These are phyloP conservation scores for Penicillium mononematosum DNA, from an alignment of 495 filamentous ascomycete species.

Conservation along the genomic window DNA sequence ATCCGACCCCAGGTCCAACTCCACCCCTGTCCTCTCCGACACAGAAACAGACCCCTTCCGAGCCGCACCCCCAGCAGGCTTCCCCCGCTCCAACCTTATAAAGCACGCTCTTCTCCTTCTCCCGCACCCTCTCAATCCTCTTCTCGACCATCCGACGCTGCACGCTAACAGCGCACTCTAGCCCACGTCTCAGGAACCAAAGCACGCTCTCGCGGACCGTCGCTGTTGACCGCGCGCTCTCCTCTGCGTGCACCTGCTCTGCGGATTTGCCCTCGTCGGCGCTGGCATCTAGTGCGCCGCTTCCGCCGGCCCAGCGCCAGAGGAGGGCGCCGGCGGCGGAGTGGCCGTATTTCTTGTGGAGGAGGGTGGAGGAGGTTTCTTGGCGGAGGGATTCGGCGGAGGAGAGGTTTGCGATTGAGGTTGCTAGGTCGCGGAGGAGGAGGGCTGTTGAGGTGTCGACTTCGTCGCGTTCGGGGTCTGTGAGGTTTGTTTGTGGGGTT, in stretches of 20 bases:
- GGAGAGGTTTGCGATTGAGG: conserved; percentile 70
- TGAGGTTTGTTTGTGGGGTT: conserved; percentile 46
- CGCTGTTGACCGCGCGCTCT: conserved; percentile 54
- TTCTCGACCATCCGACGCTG: conserved; percentile 92
- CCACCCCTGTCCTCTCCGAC: neutral
- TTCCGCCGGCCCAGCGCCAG: conserved; percentile 71
- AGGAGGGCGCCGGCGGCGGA: conserved; percentile 27
- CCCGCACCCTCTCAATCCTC: conserved; percentile 74
- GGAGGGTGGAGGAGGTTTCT: conserved; percentile 62
- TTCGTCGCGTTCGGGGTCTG: conserved; percentile 68
- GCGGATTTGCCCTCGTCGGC: conserved; percentile 44
- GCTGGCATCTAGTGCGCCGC: conserved; percentile 16
- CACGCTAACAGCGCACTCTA: conserved; percentile 72
- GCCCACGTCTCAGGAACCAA: conserved; percentile 70
- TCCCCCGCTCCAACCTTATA: conserved; percentile 52
- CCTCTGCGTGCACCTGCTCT: conserved; percentile 72
- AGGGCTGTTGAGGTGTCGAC: conserved; percentile 83
- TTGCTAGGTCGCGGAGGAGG: conserved; percentile 77
- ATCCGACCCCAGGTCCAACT: conserved; percentile 5
- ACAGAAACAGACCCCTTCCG: conserved; percentile 1
- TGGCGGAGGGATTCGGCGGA: conserved; percentile 80
- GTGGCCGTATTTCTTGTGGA: conserved; percentile 65
- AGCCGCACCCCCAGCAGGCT: conserved; percentile 11
- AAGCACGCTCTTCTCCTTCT: conserved; percentile 84
- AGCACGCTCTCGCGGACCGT: conserved; percentile 75